Evolutionary conservation across 106 monocot genomes (phyloP).

Genomic region (Dendrobium officinale): DNA sequence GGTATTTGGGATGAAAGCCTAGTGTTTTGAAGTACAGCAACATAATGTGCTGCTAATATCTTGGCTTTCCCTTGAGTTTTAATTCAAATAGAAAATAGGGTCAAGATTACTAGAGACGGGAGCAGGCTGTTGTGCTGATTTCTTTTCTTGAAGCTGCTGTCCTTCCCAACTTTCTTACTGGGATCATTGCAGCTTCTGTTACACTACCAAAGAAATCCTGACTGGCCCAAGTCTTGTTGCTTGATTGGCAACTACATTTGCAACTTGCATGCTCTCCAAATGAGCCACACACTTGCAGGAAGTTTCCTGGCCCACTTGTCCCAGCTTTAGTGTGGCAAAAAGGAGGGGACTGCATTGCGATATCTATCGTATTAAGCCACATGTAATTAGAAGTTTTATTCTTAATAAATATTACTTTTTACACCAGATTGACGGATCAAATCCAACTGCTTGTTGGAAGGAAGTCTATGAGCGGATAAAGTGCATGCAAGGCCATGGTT

Average conservation of each 20-base stretch:
- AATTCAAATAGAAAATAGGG: background rate
- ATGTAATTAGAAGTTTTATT: background rate
- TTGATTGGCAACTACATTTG: background rate
- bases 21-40: background rate
- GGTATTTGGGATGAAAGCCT: background rate
- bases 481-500: constrained; percentile 23
- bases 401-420: constrained; percentile 5
- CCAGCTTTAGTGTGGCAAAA: background rate
- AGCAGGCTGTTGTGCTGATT: background rate
- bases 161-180: background rate
- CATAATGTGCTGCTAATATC: background rate
- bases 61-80: background rate
- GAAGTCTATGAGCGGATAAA: constrained; percentile 67
- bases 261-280: background rate
- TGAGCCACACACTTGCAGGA: background rate
- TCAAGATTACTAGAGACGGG: background rate
- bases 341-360: background rate
- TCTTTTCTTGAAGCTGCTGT: background rate
- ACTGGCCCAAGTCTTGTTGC: background rate
- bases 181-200: background rate
- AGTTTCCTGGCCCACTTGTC: background rate
- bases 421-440: constrained; percentile 76
- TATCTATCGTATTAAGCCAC: background rate
- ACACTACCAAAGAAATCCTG: background rate
- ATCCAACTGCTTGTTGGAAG: constrained; percentile 85